Conservation (phyloP, 352 stramenopile species). For the Globisporangium echinulatum region DNA sequence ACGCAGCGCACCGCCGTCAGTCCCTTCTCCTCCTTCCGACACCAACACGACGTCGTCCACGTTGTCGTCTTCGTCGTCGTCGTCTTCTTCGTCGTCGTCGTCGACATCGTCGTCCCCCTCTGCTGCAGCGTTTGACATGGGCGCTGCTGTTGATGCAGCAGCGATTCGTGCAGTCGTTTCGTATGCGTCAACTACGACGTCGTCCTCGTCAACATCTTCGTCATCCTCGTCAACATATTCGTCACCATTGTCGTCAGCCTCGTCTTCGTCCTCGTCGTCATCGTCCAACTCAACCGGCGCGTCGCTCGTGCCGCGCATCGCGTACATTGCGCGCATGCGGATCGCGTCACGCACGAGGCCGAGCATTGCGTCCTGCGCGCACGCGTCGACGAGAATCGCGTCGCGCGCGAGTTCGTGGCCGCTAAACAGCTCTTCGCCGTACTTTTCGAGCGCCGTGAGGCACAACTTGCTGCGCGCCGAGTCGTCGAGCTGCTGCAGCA, state of each 20-base stretch:
- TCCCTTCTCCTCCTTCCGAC: conserved; percentile 32
- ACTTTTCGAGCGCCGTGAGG: conserved; percentile 56
- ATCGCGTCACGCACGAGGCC: conserved; percentile 53
- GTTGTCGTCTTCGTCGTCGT: conserved; percentile 31
- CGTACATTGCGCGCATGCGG: conserved; percentile 24
- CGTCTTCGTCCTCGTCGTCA: not conserved
- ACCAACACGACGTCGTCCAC: conserved; percentile 42
- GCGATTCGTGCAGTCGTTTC: conserved; percentile 4
- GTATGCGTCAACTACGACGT: conserved; percentile 31
- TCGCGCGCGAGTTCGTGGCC: conserved; percentile 53
- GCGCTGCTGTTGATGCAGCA: no score
- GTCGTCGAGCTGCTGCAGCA: conserved; percentile 48
- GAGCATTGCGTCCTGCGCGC: conserved; percentile 46
- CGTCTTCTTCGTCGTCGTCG: conserved; percentile 30
- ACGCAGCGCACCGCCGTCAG: conserved; percentile 14
- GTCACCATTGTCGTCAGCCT: conserved; percentile 13
- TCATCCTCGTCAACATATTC: conserved; percentile 12
- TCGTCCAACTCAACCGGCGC: conserved; percentile 54
- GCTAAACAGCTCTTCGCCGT: conserved; percentile 59
- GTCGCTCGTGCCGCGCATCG: conserved; percentile 34
- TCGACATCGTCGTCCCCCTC: not conserved
- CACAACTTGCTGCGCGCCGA: conserved; percentile 49
- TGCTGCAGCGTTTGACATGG: no score
- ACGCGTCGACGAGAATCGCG: conserved; percentile 56
- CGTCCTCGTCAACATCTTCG: conserved; percentile 21